Percentiles rank a stretch among this genome's conserved stretches.
Conservation (phyloP, 106 monocot species). For the Dioscorea alata region DNA sequence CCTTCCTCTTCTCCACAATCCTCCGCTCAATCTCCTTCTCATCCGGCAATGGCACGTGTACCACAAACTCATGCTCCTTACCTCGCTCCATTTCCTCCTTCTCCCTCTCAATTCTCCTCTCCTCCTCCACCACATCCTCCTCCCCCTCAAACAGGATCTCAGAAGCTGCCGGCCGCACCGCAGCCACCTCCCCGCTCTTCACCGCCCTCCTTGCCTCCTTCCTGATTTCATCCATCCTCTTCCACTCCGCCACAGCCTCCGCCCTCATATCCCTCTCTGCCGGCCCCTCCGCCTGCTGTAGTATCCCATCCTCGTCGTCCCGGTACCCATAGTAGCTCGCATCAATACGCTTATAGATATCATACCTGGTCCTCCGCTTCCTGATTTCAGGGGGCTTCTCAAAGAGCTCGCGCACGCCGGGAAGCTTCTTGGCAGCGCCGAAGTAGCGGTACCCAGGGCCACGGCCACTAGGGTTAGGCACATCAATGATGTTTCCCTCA, state of each 20-base stretch:
- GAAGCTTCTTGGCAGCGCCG: slow-evolving; percentile 94
- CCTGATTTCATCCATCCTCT: slow-evolving; percentile 56
- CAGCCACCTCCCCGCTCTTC: slow-evolving; percentile 75
- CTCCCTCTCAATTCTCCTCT: slow-evolving; percentile 43
- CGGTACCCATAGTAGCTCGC: slow-evolving; percentile 93
- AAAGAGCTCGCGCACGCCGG: slow-evolving; percentile 90
- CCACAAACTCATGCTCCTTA: slow-evolving; percentile 72
- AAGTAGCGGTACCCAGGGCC: slow-evolving; percentile 97
- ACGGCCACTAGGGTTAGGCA: slow-evolving; percentile 87
- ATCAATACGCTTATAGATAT: slow-evolving; percentile 91
- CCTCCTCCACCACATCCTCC: slow-evolving; percentile 94
- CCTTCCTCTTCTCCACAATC: slow-evolving; percentile 94
- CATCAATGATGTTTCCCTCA: slow-evolving; percentile 86
- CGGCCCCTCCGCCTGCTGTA: slow-evolving; percentile 73
- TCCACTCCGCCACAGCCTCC: slow-evolving; percentile 52
- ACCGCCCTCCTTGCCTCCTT: slow-evolving; percentile 78
- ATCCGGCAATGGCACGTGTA: slow-evolving; percentile 82
- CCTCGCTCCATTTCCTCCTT: slow-evolving; percentile 40
- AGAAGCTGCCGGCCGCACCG: slow-evolving; percentile 33
- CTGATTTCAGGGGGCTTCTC: slow-evolving; percentile 93
- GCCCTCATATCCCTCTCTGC: slow-evolving; percentile 64
- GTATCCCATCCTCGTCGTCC: slow-evolving; percentile 92
- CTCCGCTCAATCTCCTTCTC: slow-evolving; percentile 92
- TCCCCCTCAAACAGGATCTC: slow-evolving; percentile 82
- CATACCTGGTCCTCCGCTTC: slow-evolving; percentile 68